These are phyloP conservation scores for Xanthoconium purpureum DNA, from an alignment of 768 basidiomycete species.

Conservation along the genomic window DNA sequence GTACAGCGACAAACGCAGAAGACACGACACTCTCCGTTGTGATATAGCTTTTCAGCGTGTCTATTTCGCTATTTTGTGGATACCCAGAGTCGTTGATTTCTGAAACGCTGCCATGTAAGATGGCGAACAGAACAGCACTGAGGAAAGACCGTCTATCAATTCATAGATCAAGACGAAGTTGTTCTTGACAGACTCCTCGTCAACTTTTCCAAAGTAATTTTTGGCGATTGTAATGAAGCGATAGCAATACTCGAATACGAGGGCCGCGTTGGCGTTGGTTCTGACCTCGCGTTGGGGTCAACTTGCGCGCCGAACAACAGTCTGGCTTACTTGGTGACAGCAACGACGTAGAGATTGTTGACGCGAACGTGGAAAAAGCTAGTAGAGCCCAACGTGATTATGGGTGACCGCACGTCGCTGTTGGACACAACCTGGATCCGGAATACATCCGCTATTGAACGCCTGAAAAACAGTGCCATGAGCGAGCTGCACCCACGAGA, in stretches of 20 bases:
- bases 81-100: slow-evolving; percentile 99
- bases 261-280: slow-evolving; percentile 94
- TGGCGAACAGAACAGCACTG: not conserved
- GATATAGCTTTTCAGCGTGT: slow-evolving; percentile 96
- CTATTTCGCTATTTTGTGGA: slow-evolving; percentile 98
- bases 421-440: slow-evolving; percentile 98
- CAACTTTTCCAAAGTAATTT: slow-evolving; percentile 97
- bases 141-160: slow-evolving; percentile 75
- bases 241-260: slow-evolving; percentile 98
- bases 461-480: slow-evolving; percentile 45
- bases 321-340: slow-evolving; percentile 84
- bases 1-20: slow-evolving; percentile 76
- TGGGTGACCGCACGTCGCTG: slow-evolving; percentile 93
- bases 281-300: slow-evolving; percentile 38
- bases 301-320: not conserved
- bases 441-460: slow-evolving; percentile 96
- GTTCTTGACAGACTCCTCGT: slow-evolving; percentile 98
- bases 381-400: slow-evolving; percentile 95
- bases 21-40: slow-evolving; percentile 96
- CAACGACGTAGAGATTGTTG: slow-evolving; percentile 93
- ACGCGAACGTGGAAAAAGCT: slow-evolving; percentile 98
- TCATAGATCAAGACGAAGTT: slow-evolving; percentile 99
- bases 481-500: not conserved
- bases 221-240: slow-evolving; percentile 92
- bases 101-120: slow-evolving; percentile 27